Evolutionary conservation across 2,329 filamentous ascomycete species (phyloP), one percentile per base, ranked within the genome.

Genomic region (Malbranchea zuffiana): DNA sequence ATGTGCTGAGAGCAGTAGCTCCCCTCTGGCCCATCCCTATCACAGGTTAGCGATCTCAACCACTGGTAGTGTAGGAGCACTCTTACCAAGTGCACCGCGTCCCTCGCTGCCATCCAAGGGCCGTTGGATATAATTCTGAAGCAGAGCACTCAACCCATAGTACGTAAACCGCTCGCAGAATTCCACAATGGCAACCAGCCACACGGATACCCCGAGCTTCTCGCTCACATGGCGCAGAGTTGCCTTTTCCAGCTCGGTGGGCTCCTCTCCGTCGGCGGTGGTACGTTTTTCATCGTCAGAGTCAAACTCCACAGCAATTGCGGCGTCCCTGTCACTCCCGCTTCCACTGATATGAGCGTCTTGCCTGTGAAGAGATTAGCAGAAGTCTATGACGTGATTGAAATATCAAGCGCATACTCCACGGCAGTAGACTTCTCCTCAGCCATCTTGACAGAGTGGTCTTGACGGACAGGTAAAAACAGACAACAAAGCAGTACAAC

Each of bases 91-190:
- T 4, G 58, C 59, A 50, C 62, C 59, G 36, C 53, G 53, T 27
- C 56, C 57, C 32, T 53, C n/a, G 26, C 52, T 59, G 21, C 57
- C 57, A 40, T 62, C 54, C 8, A 57, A 47, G 16, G 59, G 57
- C 39, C 50, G 58, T 37, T 62, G 53, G 47, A 72, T 63, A 49
- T 72, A 74, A 53, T 74, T 74, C 46, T 72, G 68, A 52, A 72
- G 71, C 18, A 69, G 51, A 39, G 68, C 68, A 32, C 62, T 63
- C 35, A 68, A 60, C 42, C 68, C 68, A 43, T 72, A 73, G 59
- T 68, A 73, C 42, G 70, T 67, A 59, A 75, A 75, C 35, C 72
- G 68, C 51, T 75, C 72, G 42, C 62, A 62, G 33, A 74, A 54
- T 47, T 74, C 71, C 30, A 74, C 68, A 10, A 72, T 46, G 24